Conservation (phyloP, 2,329 filamentous ascomycete genomes). For the Colletotrichum simmondsii region DNA sequence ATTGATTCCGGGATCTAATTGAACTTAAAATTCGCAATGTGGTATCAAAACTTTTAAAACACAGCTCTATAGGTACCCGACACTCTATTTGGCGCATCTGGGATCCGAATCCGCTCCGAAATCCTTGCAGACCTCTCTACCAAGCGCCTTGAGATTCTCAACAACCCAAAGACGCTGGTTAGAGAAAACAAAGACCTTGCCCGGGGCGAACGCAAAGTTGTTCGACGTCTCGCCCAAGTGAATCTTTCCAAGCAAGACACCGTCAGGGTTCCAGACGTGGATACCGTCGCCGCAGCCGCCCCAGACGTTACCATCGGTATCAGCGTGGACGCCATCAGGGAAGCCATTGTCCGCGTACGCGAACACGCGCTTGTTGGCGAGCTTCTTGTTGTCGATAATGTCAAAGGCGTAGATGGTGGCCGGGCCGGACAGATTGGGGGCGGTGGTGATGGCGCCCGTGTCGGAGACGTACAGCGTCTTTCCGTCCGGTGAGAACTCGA, state of each 20-base stretch:
- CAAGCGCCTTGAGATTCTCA: constrained; percentile 33
- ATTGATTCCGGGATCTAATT: no score
- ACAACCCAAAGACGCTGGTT: constrained; percentile 53
- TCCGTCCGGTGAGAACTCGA: constrained; percentile 58
- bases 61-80: background rate
- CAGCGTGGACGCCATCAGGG: constrained; percentile 59
- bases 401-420: constrained; percentile 32
- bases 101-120: constrained; percentile 33
- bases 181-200: constrained; percentile 59
- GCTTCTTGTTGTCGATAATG: constrained; percentile 20
- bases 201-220: constrained; percentile 59
- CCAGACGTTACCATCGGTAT: constrained; percentile 59
- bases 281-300: constrained; percentile 60
- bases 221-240: constrained; percentile 52
- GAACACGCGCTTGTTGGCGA: constrained; percentile 58
- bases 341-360: constrained; percentile 58
- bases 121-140: constrained; percentile 38
- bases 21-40: background rate
- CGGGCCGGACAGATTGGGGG: constrained; percentile 11
- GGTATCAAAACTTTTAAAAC: background rate
- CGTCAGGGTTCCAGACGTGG: constrained; percentile 58
- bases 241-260: constrained; percentile 57
- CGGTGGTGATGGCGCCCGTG: constrained; percentile 40
- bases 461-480: constrained; percentile 58
- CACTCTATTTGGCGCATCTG: constrained; percentile 2